Evolutionary conservation across 2,329 filamentous ascomycete genomes (phyloP).

Genomic region (Aspergillus proliferans): DNA sequence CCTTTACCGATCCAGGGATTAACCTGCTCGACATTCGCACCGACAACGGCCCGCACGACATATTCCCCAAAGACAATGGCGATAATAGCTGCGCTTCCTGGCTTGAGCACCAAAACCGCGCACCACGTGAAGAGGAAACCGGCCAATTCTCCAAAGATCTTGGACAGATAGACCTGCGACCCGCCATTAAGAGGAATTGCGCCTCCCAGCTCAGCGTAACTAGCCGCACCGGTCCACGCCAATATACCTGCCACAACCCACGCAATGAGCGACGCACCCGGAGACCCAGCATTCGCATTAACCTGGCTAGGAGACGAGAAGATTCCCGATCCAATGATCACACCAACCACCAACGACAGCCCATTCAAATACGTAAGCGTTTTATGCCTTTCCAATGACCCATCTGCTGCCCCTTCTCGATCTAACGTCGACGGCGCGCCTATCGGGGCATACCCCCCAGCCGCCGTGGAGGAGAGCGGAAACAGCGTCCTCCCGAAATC

Average conservation of each 20-base stretch:
- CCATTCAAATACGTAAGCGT: slow-evolving; percentile 93
- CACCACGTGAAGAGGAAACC: slow-evolving; percentile 97
- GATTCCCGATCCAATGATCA: slow-evolving; percentile 95
- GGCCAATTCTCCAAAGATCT: slow-evolving; percentile 89
- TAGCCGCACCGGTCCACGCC: slow-evolving; percentile 92
- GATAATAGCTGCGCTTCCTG: slow-evolving; percentile 87
- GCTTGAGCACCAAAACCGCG: slow-evolving; percentile 87
- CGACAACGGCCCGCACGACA: slow-evolving; percentile 77
- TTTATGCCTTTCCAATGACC: slow-evolving; percentile 90
- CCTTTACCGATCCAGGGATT: slow-evolving; percentile 86
- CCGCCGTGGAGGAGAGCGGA: slow-evolving; percentile 76
- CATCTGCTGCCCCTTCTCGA: slow-evolving; percentile 58
- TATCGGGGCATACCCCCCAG: slow-evolving; percentile 65
- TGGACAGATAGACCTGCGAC: slow-evolving; percentile 85
- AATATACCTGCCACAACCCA: slow-evolving; percentile 88
- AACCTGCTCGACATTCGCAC: slow-evolving; percentile 73
- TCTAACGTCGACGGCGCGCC: slow-evolving; percentile 63
- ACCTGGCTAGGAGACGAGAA: slow-evolving; percentile 93
- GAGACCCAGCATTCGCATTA: slow-evolving; percentile 83
- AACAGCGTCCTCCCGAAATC: slow-evolving; percentile 93
- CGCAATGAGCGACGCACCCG: slow-evolving; percentile 81
- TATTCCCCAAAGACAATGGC: slow-evolving; percentile 98
- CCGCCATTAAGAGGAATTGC: slow-evolving; percentile 95
- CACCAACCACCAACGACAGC: slow-evolving; percentile 77
- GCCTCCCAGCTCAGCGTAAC: slow-evolving; percentile 90